These are phyloP conservation scores for Pichia sp. DNA, from an alignment of 1,139 yeast genomes.

Conservation along the genomic window DNA sequence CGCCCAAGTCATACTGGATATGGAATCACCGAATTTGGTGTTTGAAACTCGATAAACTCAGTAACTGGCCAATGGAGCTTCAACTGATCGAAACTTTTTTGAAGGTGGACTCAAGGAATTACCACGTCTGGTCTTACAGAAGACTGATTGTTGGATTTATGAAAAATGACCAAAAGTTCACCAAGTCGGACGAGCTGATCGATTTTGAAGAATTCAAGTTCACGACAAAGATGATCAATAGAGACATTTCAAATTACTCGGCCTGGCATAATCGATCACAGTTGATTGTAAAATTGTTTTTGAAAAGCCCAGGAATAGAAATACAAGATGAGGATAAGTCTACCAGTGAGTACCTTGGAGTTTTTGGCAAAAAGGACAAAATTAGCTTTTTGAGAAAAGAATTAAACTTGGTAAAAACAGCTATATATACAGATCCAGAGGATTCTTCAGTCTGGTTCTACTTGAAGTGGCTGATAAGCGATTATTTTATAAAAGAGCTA, in stretches of 20 bases:
- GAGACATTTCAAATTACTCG: conserved; percentile 84
- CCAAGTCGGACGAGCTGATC: conserved; percentile 17
- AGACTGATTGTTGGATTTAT: conserved; percentile 59
- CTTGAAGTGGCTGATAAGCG: conserved; percentile 72
- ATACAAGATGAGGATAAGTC: conserved; percentile 29
- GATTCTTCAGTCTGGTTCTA: conserved; percentile 94
- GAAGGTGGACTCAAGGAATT: conserved; percentile 73
- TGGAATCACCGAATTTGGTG: conserved; percentile 95
- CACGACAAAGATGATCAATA: conserved; percentile 73
- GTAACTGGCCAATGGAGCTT: conserved; percentile 68
- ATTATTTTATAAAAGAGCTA: conserved; percentile 38
- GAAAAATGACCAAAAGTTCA: conserved; percentile 26
- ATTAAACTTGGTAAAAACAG: conserved; percentile 67
- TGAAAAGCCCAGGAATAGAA: conserved; percentile 21
- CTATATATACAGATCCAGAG: conserved; percentile 88
- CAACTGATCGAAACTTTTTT: conserved; percentile 64
- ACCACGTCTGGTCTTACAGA: conserved; percentile 95
- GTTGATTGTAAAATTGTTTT: conserved; percentile 53
- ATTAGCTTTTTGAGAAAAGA: conserved; percentile 49
- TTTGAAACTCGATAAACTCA: conserved; percentile 46
- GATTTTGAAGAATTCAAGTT: conserved; percentile 59
- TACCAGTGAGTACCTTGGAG: conserved; percentile 21
- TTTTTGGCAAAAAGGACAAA: conserved; percentile 21
- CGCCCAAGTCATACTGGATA: conserved; percentile 92
- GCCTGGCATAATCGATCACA: conserved; percentile 94